phyloP scores from a whole-genome alignment of 192 early-diverging fungal species.

The Radiomyces spectabilis region DNA sequence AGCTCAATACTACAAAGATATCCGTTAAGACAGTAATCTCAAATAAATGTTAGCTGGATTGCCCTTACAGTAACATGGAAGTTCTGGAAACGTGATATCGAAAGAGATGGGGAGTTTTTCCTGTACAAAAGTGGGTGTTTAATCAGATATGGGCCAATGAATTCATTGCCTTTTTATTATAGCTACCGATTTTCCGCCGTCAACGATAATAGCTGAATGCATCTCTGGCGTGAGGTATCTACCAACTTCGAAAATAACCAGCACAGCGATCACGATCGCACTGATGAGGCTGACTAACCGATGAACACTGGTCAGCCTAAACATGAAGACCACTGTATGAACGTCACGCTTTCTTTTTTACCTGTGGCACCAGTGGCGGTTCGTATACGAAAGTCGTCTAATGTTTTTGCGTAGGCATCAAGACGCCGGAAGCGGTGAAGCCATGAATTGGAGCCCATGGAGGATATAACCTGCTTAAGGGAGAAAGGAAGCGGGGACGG shows the following conservation, averaged over 20 bases:
- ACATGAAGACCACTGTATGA: no score
- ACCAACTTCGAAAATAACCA: slow-evolving; percentile 75
- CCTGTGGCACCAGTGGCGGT: slow-evolving; percentile 69
- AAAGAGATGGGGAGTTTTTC: slow-evolving; percentile 85
- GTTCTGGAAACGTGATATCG: slow-evolving; percentile 82
- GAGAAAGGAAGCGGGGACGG: background rate
- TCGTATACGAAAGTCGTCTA: slow-evolving; percentile 85
- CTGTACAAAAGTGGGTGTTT: background rate
- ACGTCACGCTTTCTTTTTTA: slow-evolving; percentile 29
- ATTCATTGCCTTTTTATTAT: background rate
- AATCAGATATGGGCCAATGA: background rate
- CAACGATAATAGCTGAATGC: slow-evolving; percentile 72
- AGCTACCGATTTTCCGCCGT: slow-evolving; percentile 55
- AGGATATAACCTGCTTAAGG: background rate
- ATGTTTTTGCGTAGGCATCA: slow-evolving; percentile 89
- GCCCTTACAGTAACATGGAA: slow-evolving; percentile 74
- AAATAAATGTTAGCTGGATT: background rate
- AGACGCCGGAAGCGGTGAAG: slow-evolving; percentile 47
- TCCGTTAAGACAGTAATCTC: background rate
- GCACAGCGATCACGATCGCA: slow-evolving; percentile 56
- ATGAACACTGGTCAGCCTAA: no score
- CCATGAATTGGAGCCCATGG: slow-evolving; percentile 26
- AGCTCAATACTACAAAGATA: slow-evolving; percentile 58
- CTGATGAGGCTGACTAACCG: slow-evolving; percentile 78
- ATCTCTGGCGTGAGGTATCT: slow-evolving; percentile 67